These are phyloP conservation scores for Chiua virens DNA, from an alignment of 768 basidiomycete genomes.

Conservation along the genomic window DNA sequence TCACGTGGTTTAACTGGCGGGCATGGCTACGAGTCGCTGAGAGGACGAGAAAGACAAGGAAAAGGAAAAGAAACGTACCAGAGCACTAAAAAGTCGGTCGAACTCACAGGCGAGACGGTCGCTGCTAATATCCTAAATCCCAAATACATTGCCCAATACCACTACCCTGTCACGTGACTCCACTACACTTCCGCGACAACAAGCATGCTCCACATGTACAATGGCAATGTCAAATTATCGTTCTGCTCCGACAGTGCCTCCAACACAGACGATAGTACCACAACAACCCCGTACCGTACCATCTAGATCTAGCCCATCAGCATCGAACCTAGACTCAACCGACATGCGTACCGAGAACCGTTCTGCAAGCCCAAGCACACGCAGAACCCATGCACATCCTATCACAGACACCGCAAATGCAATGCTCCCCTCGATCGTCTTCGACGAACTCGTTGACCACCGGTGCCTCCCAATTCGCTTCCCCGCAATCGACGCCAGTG, in stretches of 20 bases:
- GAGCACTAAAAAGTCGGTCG: not conserved
- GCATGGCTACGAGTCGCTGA: not conserved
- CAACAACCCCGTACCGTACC: conserved; percentile 61
- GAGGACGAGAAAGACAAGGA: not conserved
- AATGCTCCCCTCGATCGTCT: conserved; percentile 89
- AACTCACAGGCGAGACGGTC: too few relatives aligned
- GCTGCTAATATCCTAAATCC: not conserved
- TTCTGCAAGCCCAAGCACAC: conserved; percentile 67
- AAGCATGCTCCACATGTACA: conserved; percentile 92
- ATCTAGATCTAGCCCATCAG: conserved; percentile 47
- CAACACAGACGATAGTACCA: conserved; percentile 66
- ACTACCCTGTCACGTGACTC: conserved; percentile 26
- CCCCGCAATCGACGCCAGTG: conserved; percentile 90
- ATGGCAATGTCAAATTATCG: conserved; percentile 94
- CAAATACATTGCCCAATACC: conserved; percentile 19
- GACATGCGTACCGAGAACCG: conserved; percentile 67
- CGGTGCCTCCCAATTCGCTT: conserved; percentile 75
- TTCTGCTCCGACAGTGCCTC: conserved; percentile 96
- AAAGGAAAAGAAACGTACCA: not conserved
- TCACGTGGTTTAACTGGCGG: conserved; percentile 17
- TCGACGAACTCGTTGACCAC: conserved; percentile 83
- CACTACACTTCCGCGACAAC: conserved; percentile 48
- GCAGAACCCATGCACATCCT: conserved; percentile 65
- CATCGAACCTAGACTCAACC: conserved; percentile 3
- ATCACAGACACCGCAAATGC: conserved; percentile 79